Base-by-base conservation (phyloP, 139 green algal genomes). In the Zygnema cylindricum region DNA sequence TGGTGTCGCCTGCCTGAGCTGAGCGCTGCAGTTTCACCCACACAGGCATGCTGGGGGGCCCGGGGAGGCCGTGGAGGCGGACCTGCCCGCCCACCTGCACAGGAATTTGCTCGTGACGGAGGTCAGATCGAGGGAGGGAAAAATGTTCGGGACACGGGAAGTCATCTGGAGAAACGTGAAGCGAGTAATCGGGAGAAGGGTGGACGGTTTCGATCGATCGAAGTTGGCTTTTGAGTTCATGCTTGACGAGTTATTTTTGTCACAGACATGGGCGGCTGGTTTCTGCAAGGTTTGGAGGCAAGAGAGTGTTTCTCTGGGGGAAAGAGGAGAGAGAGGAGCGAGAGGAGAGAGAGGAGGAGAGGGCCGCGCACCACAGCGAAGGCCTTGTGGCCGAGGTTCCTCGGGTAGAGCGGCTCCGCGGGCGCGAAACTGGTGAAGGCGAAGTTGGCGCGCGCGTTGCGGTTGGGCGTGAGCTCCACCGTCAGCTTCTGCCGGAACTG, bases 11-110 rank as follows among this genome's bases (percentile, higher is more conserved):
- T 54, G 21, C 30, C 43, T 81, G 32, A 1, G n/a, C 42, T 23
- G 81, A 54, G 25, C 40, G 40, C 22, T n/a, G 16, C 22, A 88
- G 83, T 1, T 36, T 43, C 23, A 33, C 38, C 83, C 83, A 88
- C 0, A 57, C 1, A 39, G 83, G 57, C 21, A 36, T 88, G 36
- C 39, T n/a, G 69, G 38, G 22, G n/a, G 42, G 42, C 25, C 69
- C 84, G 32, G 84, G 84, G 40, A 89, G 69, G 32, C 84, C 84
- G 36, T 89, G 84, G 41, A 89, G 25, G 32, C 81, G 33, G 25
- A 84, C 84, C 36, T 84, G 84, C 1, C 84, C 84, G 30, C 84
- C 84, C 33, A 89, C 84, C 84, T 89, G 84, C 7, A n/a, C n/a
- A n/a, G n/a, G n/a, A n/a, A n/a, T n/a, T n/a, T n/a, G n/a, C n/a